These are phyloP conservation scores for Aspergillus ochraceoroseus DNA, from an alignment of 2,329 filamentous ascomycete species.

Conservation along the genomic window DNA sequence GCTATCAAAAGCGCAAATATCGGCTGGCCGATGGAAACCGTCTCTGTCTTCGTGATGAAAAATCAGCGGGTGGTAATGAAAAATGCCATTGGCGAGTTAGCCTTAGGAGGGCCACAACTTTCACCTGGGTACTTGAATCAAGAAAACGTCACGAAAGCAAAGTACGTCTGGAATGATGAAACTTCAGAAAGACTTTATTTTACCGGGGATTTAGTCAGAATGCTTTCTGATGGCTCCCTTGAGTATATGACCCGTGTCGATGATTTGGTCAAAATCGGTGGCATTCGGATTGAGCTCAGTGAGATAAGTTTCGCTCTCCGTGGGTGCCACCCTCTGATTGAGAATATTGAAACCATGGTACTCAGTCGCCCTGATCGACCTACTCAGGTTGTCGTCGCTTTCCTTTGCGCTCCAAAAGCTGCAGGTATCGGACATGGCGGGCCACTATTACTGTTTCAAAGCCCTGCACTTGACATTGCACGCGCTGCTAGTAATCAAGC, in stretches of 20 bases:
- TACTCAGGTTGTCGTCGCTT: conserved; percentile 34
- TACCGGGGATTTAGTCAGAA: conserved; percentile 33
- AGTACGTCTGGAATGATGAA: conserved; percentile 31
- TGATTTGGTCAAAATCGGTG: conserved; percentile 27
- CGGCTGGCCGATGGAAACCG: conserved; percentile 30
- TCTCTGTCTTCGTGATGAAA: conserved; percentile 30
- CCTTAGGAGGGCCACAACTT: conserved; percentile 30
- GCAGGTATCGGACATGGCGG: conserved; percentile 3
- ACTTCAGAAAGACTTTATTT: conserved; percentile 27
- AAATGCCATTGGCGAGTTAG: conserved; percentile 29
- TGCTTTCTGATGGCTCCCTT: conserved; percentile 25
- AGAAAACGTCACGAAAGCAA: conserved; percentile 27
- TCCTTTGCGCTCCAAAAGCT: conserved; percentile 27
- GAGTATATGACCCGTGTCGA: conserved; percentile 29
- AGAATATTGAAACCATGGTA: conserved; percentile 33
- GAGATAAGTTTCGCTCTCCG: conserved; percentile 34
- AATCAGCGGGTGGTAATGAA: conserved; percentile 25
- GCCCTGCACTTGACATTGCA: conserved; percentile 22
- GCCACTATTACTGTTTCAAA: conserved; percentile 15
- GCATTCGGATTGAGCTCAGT: conserved; percentile 28
- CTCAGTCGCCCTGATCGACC: conserved; percentile 31
- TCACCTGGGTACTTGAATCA: conserved; percentile 31
- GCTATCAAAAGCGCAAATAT: conserved; percentile 30
- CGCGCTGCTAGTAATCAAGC: conserved; percentile 23
- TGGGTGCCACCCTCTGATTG: conserved; percentile 28